Evolutionary conservation across 2,329 filamentous ascomycete species (phyloP).

Genomic region (Nemania sp.): DNA sequence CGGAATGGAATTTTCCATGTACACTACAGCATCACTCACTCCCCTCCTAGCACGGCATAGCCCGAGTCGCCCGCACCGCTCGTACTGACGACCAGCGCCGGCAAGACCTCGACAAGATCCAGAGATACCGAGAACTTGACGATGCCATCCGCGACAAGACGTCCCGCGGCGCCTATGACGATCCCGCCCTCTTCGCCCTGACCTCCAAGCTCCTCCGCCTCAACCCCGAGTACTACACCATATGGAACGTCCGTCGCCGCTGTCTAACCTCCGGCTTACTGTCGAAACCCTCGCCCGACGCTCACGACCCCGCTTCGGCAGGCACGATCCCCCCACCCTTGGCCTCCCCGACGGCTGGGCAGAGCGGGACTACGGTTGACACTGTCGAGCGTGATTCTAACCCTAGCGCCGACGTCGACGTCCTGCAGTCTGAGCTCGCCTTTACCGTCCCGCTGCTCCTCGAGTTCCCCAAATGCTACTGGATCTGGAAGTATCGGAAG

Average conservation of each 20-base stretch:
- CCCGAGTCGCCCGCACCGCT: conserved; percentile 63
- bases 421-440: conserved; percentile 73
- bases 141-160: conserved; percentile 70
- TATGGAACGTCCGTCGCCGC: conserved; percentile 86
- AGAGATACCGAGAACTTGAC: conserved; percentile 74
- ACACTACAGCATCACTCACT: no score
- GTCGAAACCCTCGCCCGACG: conserved; percentile 57
- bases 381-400: conserved; percentile 41
- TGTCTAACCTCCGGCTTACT: conserved; percentile 65
- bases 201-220: conserved; percentile 74
- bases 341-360: conserved; percentile 57
- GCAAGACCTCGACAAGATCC: conserved; percentile 76
- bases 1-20: no score
- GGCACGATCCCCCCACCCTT: conserved; percentile 54
- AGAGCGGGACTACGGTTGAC: conserved; percentile 56
- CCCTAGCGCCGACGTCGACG: conserved; percentile 44
- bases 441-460: conserved; percentile 86
- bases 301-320: conserved; percentile 58
- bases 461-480: conserved; percentile 95
- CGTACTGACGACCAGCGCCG: conserved; percentile 72
- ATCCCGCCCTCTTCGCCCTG: conserved; percentile 63
- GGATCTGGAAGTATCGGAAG: conserved; percentile 96
- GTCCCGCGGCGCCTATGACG: conserved; percentile 45
- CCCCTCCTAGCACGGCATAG: conserved; percentile 74
- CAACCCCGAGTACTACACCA: conserved; percentile 88